These are phyloP conservation scores for Candida smagusa DNA, from an alignment of 1,139 yeast genomes.

Conservation along the genomic window DNA sequence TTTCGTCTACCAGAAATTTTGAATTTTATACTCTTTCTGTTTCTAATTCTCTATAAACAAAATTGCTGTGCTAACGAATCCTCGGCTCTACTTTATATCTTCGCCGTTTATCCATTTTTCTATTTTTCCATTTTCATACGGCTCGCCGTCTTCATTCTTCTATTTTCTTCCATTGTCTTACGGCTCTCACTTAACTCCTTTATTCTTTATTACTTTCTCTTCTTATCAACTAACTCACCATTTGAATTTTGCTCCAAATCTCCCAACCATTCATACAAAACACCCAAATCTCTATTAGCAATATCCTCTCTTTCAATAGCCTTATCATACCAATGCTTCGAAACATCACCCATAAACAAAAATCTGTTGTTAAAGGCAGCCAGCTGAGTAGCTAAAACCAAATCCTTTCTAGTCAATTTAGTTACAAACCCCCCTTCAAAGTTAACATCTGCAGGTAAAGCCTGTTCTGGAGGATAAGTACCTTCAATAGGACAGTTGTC, in stretches of 20 bases:
- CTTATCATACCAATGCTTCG: conserved; percentile 43
- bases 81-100: too few species aligned
- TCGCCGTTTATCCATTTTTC: too few species aligned
- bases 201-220: conserved; percentile 5
- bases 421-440: conserved; percentile 56
- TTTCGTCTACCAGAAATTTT: too few species aligned
- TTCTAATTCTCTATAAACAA: too few species aligned
- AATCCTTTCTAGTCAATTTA: conserved; percentile 54
- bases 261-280: conserved; percentile 45
- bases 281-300: conserved; percentile 45
- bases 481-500: conserved; percentile 61
- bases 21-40: neutral
- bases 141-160: too few species aligned
- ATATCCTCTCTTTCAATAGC: conserved; percentile 44
- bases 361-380: conserved; percentile 36
- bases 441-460: conserved; percentile 46
- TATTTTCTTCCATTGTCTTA: too few species aligned
- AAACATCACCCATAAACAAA: conserved; percentile 41
- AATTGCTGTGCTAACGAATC: too few species aligned
- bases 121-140: too few species aligned
- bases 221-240: conserved; percentile 13
- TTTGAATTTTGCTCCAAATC: conserved; percentile 16
- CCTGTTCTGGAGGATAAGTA: conserved; percentile 39
- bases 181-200: too few species aligned
- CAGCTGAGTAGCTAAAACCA: conserved; percentile 51